Evolutionary conservation across 1,284 basidiomycete genomes (phyloP).

Genomic region (Puccinia horiana): DNA sequence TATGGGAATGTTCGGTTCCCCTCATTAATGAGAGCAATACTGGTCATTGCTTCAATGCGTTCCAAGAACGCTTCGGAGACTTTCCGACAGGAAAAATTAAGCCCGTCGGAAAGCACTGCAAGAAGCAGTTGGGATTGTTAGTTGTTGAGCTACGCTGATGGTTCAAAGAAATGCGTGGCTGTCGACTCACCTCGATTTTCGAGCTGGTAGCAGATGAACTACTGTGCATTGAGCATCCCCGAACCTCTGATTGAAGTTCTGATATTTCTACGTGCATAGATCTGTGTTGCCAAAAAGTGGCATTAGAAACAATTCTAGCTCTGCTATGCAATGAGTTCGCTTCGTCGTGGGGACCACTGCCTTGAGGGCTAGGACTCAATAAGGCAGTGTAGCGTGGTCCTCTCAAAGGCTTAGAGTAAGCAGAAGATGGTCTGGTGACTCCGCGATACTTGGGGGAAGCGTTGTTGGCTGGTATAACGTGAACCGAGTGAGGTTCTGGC

Average conservation of each 20-base stretch:
- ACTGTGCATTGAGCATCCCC: neutral
- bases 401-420: neutral
- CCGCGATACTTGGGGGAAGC: neutral
- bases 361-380: neutral
- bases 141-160: too few relatives aligned
- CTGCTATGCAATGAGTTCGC: neutral
- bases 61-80: too few relatives aligned
- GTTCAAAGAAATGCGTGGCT: neutral
- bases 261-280: conserved; percentile 5
- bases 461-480: neutral
- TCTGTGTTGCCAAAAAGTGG: neutral
- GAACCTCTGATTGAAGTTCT: neutral
- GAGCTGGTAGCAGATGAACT: neutral
- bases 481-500: neutral
- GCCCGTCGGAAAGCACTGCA: too few relatives aligned
- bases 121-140: too few relatives aligned
- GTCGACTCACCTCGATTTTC: neutral
- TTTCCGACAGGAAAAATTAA: too few relatives aligned
- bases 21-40: too few relatives aligned
- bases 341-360: neutral
- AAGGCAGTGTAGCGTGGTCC: neutral
- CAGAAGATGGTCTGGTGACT: neutral
- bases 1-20: too few relatives aligned
- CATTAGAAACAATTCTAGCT: conserved; percentile 5
- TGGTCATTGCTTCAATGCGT: too few relatives aligned